Evolutionary conservation across 108 stramenopile genomes (phyloP), one percentile per base, ranked within the genome.

Genomic region (Conticribra guillardii): DNA sequence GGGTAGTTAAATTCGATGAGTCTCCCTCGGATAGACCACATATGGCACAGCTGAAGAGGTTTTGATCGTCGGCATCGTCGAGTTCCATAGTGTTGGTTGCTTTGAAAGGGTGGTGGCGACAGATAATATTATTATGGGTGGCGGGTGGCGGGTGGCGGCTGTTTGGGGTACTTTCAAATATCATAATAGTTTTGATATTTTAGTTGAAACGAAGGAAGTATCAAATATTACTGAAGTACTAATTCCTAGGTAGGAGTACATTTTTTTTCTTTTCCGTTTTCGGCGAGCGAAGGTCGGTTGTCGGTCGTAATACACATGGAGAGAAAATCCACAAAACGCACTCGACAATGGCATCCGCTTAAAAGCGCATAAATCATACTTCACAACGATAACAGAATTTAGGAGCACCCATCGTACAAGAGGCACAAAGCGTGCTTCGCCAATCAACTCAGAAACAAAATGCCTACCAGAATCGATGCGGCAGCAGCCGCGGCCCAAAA

Each of bases 11-110:
- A 73, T 94, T 94, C 50, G 90, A 88, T 0, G 88, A 79, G 59
- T 94, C 93, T 49, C 88, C 87, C 60, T 94, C 93, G 44, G 85
- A 71, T 29, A 85, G 76, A 18, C 89, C 93, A 65, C 93, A 94
- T 31, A 94, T 82, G 61, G 89, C 90, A 64, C 93, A 94, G 28
- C 93, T 84, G 70, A 91, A 94, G 22, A 94, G 61, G 67, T 89
- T 86, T 32, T 88, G 90, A 69, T 92, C 77, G 50, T 89, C 86
- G 55, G 34, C 48, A 49, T 49, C 23, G 58, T 70, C 76, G 58
- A 33, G 51, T n/a, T 74, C 73, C 64, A 74, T n/a, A n/a, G n/a
- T n/a, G n/a, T n/a, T 74, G 32, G 3, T 68, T 44, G 53, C 9
- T 2, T 3, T 15, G 4, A 15, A n/a, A 24, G 15, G 3, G 3